phyloP scores from a whole-genome alignment of 1,284 basidiomycete genomes.

The Pseudozyma pruni region DNA sequence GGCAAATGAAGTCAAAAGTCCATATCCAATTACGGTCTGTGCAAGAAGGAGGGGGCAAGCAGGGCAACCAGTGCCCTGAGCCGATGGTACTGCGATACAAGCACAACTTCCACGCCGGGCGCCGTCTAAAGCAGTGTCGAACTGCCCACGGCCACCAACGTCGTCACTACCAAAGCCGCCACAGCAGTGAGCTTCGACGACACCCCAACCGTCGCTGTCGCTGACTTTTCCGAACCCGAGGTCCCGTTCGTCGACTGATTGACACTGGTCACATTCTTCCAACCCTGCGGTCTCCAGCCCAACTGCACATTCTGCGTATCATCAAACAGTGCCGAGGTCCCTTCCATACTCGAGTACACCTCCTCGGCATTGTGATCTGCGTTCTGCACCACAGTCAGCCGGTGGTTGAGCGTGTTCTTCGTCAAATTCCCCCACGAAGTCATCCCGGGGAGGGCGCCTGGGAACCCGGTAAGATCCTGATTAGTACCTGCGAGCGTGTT shows the following conservation, averaged over 20 bases:
- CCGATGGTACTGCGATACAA: no score
- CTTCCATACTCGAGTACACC: conserved; percentile 56
- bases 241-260: conserved; percentile 8
- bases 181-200: neutral
- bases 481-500: conserved; percentile 60
- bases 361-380: conserved; percentile 56
- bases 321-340: conserved; percentile 59
- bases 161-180: no score
- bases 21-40: no score
- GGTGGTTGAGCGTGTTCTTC: conserved; percentile 36
- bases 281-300: conserved; percentile 63
- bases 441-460: conserved; percentile 33
- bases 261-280: conserved; percentile 40
- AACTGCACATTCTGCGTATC: conserved; percentile 45
- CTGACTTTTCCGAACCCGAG: neutral
- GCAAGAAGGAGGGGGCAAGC: neutral
- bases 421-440: conserved; percentile 49
- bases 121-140: neutral
- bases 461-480: conserved; percentile 61
- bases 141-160: neutral
- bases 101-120: no score
- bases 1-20: no score
- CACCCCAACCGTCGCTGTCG: neutral
- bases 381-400: conserved; percentile 55
- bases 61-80: no score